Base-by-base conservation (phyloP, 192 early-diverging fungal genomes). In the Thoreauomyces humboldtii region DNA sequence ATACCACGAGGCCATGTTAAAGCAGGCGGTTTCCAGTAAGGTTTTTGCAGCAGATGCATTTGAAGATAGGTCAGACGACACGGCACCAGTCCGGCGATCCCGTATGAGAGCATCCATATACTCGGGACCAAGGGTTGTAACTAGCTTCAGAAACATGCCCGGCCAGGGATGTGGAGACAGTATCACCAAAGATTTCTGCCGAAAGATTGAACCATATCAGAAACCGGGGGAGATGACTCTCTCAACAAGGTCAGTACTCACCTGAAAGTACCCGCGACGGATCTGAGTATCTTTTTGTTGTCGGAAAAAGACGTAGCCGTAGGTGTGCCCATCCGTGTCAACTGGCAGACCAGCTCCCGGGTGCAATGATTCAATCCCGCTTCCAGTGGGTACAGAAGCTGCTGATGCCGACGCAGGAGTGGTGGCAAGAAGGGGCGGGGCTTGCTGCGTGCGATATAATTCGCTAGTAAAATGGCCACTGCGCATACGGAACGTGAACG, bases 301-400 rank as follows among this genome's bases (percentile, higher is more conserved):
- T 25, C 94, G 80, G 66, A 98, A 98, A 66, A 94, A 95, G 11
- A 93, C 94, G 78, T 96, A 93, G 29, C 91, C 93, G 73, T 98
- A 92, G 17, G 76, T 77, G 58, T 65, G 79, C 60, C 72, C 81
- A 50, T 83, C 81, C 3, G 61, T 76, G 32, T 83, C 77, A 14
- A 83, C 63, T 19, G 67, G 78, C 55, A 71, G 48, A 43, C 57
- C 59, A 21, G 43, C 47, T 36, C 48, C 72, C 31, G 47, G 55
- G 63, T 58, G 46, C 27, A 60, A 28, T 35, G 53, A 25, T 14
- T 52, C 31, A 25, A 69, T 15, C 50, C 48, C 33, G 24, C 36
- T 56, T 19, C 15, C 36, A 31, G 15, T 27, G 15, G 50, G 3
- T 27, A 29, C 15, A 29, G 6, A 62, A 19, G 44, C 17, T 67